Evolutionary conservation across 2,329 filamentous ascomycete genomes (phyloP).

Genomic region (Hypoxylon sp.): DNA sequence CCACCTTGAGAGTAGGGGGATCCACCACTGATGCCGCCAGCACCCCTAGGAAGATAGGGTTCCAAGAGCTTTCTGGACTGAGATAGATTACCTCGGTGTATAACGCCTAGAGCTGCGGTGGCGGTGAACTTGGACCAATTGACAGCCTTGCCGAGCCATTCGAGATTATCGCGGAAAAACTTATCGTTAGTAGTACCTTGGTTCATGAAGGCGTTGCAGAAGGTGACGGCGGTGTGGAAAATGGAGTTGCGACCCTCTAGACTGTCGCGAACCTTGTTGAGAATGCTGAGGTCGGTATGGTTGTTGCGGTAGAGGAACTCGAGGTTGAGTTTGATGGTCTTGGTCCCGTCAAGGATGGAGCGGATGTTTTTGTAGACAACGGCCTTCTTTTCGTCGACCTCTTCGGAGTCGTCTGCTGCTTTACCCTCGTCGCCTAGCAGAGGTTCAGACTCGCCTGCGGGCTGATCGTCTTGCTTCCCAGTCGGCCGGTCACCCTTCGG

Average conservation of each 20-base stretch:
- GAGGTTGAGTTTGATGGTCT: slow-evolving; percentile 92
- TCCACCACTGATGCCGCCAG: slow-evolving; percentile 76
- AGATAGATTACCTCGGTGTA: slow-evolving; percentile 93
- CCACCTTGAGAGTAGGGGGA: slow-evolving; percentile 97
- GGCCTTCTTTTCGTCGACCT: slow-evolving; percentile 63
- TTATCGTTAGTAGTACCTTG: slow-evolving; percentile 97
- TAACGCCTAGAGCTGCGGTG: slow-evolving; percentile 94
- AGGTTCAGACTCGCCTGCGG: slow-evolving; percentile 61
- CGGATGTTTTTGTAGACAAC: slow-evolving; percentile 73
- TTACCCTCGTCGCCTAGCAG: slow-evolving; percentile 61
- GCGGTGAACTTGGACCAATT: slow-evolving; percentile 99
- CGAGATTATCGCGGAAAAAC: slow-evolving; percentile 97
- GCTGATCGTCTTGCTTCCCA: slow-evolving; percentile 62
- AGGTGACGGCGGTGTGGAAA: slow-evolving; percentile 96
- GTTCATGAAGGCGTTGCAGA: slow-evolving; percentile 99
- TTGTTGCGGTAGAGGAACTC: slow-evolving; percentile 98
- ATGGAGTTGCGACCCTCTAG: slow-evolving; percentile 97
- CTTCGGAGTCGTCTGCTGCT: slow-evolving; percentile 62
- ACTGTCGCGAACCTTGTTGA: slow-evolving; percentile 97
- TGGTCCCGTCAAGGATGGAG: slow-evolving; percentile 83
- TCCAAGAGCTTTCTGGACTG: slow-evolving; percentile 94
- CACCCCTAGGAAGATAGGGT: slow-evolving; percentile 85
- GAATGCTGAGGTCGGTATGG: slow-evolving; percentile 87
- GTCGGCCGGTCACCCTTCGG: slow-evolving; percentile 64
- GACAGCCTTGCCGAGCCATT: slow-evolving; percentile 97